phyloP scores from a whole-genome alignment of 176 grass and related monocot species.

The Aegilops longissima region DNA sequence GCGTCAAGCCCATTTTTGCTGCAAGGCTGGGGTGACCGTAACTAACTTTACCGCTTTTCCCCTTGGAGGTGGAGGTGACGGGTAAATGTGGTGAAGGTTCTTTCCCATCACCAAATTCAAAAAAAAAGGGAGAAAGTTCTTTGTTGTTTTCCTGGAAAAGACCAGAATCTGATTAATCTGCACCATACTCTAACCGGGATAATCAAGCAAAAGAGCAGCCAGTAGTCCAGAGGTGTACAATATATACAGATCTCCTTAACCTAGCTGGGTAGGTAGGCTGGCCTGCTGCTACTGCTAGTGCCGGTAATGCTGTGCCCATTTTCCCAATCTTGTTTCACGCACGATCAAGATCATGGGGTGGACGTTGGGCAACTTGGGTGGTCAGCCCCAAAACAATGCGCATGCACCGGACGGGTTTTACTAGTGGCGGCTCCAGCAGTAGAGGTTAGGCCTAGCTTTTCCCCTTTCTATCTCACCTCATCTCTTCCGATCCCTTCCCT shows the following conservation, averaged over 20 bases:
- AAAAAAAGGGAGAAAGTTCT: neutral
- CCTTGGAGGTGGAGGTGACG: neutral
- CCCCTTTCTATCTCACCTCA: constrained; percentile 41
- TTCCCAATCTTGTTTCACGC: constrained; percentile 20
- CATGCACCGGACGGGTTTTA: neutral
- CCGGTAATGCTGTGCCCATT: constrained; percentile 40
- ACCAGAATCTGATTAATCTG: neutral
- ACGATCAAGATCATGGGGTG: constrained; percentile 3
- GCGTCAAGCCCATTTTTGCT: neutral
- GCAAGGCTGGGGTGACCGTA: neutral
- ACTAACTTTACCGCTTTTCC: neutral
- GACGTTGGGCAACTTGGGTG: constrained; percentile 50
- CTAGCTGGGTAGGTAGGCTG: neutral
- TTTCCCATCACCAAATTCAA: neutral
- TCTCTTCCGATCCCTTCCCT: neutral
- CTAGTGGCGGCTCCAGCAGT: constrained; percentile 27
- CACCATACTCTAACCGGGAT: neutral
- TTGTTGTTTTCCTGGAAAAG: neutral
- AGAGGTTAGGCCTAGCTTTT: neutral
- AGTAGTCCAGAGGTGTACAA: neutral
- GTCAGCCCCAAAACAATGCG: constrained; percentile 28
- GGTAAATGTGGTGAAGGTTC: neutral
- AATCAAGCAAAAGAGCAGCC: neutral
- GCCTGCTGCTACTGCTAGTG: neutral
- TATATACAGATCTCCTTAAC: neutral